phyloP scores from a whole-genome alignment of 2,329 filamentous ascomycete genomes.

The Nemania sp. region DNA sequence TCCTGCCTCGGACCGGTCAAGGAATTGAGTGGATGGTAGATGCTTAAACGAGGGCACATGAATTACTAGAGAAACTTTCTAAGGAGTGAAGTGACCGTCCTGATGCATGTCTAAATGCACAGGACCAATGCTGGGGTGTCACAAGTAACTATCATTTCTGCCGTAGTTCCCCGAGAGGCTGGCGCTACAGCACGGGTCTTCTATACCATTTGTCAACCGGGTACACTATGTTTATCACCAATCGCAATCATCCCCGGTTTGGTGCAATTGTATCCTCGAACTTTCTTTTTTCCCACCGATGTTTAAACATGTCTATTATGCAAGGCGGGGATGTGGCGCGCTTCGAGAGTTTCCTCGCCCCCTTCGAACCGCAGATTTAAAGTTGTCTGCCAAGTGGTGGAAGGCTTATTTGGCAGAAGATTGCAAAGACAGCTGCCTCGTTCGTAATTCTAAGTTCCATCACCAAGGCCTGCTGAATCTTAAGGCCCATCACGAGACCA shows the following conservation, averaged over 20 bases:
- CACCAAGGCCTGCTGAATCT: background rate
- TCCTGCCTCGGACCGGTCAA: conserved; percentile 3
- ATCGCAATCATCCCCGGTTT: conserved; percentile 2
- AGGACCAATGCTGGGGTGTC: too few species aligned
- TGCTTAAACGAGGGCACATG: background rate
- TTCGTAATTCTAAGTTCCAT: background rate
- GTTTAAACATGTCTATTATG: conserved; percentile 6
- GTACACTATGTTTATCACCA: background rate
- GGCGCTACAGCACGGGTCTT: background rate
- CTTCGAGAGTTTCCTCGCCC: background rate
- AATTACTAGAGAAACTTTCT: background rate
- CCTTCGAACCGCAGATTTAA: background rate
- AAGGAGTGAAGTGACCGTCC: too few species aligned
- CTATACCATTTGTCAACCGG: background rate
- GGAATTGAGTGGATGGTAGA: background rate
- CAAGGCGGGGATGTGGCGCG: background rate
- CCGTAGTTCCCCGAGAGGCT: too few species aligned
- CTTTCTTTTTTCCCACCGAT: conserved; percentile 1
- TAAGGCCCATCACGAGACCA: background rate
- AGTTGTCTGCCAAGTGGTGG: background rate
- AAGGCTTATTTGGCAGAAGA: too few species aligned
- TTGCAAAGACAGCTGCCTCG: too few species aligned
- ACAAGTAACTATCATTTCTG: too few species aligned
- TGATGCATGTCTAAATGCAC: too few species aligned
- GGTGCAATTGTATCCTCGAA: background rate